Conservation (phyloP, 805 yeast genomes). For the Jamesozyma piceae region DNA sequence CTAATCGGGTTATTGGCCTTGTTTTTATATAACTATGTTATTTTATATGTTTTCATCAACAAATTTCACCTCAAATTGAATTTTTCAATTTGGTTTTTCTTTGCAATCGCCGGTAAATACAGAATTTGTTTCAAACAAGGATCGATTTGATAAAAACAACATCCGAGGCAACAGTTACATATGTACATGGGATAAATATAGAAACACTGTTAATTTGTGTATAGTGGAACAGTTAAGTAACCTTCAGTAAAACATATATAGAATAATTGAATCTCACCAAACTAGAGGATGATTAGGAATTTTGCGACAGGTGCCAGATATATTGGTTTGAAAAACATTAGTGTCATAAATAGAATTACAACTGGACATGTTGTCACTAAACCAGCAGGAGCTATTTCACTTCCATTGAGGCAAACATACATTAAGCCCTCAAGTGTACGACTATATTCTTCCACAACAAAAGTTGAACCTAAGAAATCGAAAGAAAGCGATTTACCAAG, state of each 20-base stretch:
- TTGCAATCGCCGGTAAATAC: no score
- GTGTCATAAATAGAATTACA: not conserved
- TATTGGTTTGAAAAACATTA: not conserved
- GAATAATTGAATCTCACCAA: not conserved
- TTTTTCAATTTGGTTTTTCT: no score
- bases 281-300: not conserved
- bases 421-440: not conserved
- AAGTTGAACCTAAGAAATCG: not conserved
- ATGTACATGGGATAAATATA: no score
- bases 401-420: not conserved
- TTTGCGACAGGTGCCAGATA: not conserved
- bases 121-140: no score
- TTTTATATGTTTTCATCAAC: no score
- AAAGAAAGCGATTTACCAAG: conserved; percentile 28
- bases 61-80: no score
- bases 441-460: not conserved
- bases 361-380: not conserved
- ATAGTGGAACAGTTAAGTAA: not conserved
- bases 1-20: not conserved
- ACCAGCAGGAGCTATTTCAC: no score
- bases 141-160: no score
- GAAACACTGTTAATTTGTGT: no score
- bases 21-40: not conserved
- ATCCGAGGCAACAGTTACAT: no score
- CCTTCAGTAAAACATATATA: not conserved